phyloP scores from a whole-genome alignment of 2,329 filamentous ascomycete species.

The Magnaporthales sp. region DNA sequence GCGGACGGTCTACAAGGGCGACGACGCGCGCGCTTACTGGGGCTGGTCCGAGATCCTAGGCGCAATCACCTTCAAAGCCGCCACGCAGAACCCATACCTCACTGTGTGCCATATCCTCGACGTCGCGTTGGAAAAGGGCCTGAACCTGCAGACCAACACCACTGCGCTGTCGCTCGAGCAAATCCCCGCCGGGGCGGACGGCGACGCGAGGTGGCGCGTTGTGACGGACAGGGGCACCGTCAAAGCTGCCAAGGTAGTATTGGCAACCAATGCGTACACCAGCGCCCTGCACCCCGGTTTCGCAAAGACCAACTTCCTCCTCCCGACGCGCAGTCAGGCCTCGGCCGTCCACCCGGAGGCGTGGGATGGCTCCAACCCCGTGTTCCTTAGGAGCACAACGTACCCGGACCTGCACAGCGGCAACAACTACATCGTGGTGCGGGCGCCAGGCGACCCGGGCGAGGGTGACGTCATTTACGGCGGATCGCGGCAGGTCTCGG shows the following conservation, averaged over 20 bases:
- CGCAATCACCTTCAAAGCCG: slow-evolving; percentile 34
- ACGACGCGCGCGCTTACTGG: slow-evolving; percentile 21
- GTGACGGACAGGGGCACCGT: slow-evolving; percentile 26
- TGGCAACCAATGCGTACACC: slow-evolving; percentile 21
- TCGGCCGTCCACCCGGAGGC: slow-evolving; percentile 2
- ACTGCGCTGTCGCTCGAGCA: slow-evolving; percentile 22
- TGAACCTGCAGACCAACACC: slow-evolving; percentile 46
- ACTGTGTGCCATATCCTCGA: slow-evolving; percentile 38
- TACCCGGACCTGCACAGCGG: slow-evolving; percentile 38
- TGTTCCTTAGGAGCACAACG: slow-evolving; percentile 33
- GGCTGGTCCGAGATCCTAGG: slow-evolving; percentile 26
- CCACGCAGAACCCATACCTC: slow-evolving; percentile 41
- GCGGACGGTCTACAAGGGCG: slow-evolving; percentile 23
- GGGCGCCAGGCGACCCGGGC: slow-evolving; percentile 32
- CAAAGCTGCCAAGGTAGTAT: slow-evolving; percentile 12
- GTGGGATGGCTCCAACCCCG: slow-evolving; percentile 9
- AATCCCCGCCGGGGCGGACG: slow-evolving; percentile 2
- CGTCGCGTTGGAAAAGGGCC: slow-evolving; percentile 29
- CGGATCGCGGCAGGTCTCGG: slow-evolving; percentile 33
- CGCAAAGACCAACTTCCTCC: slow-evolving; percentile 1
- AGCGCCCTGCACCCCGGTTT: slow-evolving; percentile 28
- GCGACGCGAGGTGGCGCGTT: slow-evolving; percentile 21
- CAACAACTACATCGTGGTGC: slow-evolving; percentile 60
- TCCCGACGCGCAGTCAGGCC: not conserved
- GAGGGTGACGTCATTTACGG: slow-evolving; percentile 52